Evolutionary conservation across 2,329 filamentous ascomycete species (phyloP), one percentile per base, ranked within the genome.

Genomic region (Cadophora luteo-olivacea): DNA sequence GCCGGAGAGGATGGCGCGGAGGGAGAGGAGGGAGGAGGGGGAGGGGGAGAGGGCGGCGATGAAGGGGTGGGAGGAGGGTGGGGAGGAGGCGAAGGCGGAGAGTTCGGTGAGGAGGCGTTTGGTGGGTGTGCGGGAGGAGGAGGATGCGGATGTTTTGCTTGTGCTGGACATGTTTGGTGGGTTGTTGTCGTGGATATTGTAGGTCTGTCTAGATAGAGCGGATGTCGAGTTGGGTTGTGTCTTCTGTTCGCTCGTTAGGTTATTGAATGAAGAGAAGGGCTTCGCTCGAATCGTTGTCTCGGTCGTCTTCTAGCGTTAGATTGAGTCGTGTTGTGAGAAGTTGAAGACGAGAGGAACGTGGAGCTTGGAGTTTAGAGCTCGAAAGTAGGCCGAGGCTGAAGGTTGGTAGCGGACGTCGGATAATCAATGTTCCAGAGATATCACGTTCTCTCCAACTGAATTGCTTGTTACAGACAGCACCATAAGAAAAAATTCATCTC

Each of bases 1-100:
- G 32, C 87, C 87, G 73, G 87, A 87, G 65, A 90, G 82, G 64
- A 90, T 86, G 33, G 86, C 84, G 78, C 88, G 83, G 86, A 88
- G 89, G 61, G 78, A 78, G 70, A 89, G 79, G 65, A 90, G 78
- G 75, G 87, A 83, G n/a, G 82, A 83, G 69, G 87, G 86, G 71
- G 77, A 78, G 69, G 87, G 86, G 71, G 77, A 77, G 48, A 83
- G 80, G 25, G 87, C 86, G n/a, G 85, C 86, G 4, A 90, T 84
- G 14, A 87, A 82, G 80, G 89, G 86, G 72, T 90, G 85, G 83
- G 87, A 69, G 11, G 72, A 66, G 8, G 67, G 85, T 83, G 88
- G 70, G 16, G 69, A 67, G 55, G 41, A 41, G 58, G 61, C 65
- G 69, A 68, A 76, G 65, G 72, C 80, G 38, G 84, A 83, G 64